A percentile compares a stretch with the other conserved stretches of the same genome.
Conservation (phyloP, 2,329 filamentous ascomycete genomes). For the Shiraia sp. region DNA sequence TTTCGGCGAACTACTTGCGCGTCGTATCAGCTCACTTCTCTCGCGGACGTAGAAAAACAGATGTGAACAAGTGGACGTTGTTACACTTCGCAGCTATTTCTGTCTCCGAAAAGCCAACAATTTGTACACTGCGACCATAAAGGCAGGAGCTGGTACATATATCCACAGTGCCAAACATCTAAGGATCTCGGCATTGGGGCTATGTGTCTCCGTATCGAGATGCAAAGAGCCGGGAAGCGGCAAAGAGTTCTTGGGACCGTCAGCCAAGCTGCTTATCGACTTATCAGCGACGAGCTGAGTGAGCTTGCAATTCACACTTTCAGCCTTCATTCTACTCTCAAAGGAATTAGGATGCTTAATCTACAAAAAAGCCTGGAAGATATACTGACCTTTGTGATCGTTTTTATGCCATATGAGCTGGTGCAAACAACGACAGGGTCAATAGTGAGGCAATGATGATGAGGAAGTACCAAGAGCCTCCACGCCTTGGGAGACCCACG, state of each 20-base stretch:
- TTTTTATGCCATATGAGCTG: not conserved
- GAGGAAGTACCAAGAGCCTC: conserved; percentile 21
- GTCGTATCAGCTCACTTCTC: too few species aligned
- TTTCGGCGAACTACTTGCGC: too few species aligned
- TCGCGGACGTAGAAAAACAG: too few species aligned
- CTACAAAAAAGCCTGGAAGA: too few species aligned
- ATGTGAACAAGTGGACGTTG: too few species aligned
- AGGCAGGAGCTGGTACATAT: conserved; percentile 7
- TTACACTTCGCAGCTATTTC: too few species aligned
- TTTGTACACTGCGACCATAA: not conserved
- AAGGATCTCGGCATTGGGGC: conserved; percentile 37
- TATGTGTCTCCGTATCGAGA: conserved; percentile 19
- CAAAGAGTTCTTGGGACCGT: conserved; percentile 34
- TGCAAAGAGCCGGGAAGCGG: conserved; percentile 22
- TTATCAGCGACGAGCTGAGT: conserved; percentile 10
- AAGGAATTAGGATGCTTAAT: not conserved
- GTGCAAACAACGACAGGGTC: not conserved
- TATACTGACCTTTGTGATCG: not conserved
- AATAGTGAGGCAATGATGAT: conserved; percentile 21
- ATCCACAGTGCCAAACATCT: conserved; percentile 23
- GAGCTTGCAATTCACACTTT: conserved; percentile 3
- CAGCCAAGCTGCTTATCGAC: conserved; percentile 40
- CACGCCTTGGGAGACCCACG: conserved; percentile 36
- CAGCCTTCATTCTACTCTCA: not conserved
- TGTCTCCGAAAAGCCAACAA: not conserved